phyloP scores from a whole-genome alignment of 805 yeast genomes.

The Alloascoidea hylecoeti region DNA sequence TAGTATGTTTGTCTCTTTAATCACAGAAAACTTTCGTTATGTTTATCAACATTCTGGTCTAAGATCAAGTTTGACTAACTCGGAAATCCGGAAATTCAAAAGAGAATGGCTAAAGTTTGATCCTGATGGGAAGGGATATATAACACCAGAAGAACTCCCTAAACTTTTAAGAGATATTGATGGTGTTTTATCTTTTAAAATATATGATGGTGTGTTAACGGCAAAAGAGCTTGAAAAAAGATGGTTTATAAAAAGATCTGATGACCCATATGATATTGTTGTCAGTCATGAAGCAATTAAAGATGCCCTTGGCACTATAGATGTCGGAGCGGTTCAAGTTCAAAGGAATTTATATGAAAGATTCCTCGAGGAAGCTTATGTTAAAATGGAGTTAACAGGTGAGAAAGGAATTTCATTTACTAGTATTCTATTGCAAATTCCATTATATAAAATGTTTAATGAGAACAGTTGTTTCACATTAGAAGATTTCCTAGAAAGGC shows the following conservation, averaged over 20 bases:
- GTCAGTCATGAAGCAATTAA: slow-evolving; percentile 31
- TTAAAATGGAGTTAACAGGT: slow-evolving; percentile 31
- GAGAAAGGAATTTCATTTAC: slow-evolving; percentile 52
- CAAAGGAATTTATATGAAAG: slow-evolving; percentile 44
- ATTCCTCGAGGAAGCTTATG: slow-evolving; percentile 54
- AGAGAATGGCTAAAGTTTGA: slow-evolving; percentile 51
- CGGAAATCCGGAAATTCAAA: slow-evolving; percentile 55
- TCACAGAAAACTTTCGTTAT: slow-evolving; percentile 67
- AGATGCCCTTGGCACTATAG: slow-evolving; percentile 34
- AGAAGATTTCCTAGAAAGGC: not conserved
- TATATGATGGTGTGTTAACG: slow-evolving; percentile 45
- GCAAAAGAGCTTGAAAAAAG: slow-evolving; percentile 30
- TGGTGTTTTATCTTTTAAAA: slow-evolving; percentile 63
- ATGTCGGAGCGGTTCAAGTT: slow-evolving; percentile 36
- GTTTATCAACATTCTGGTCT: slow-evolving; percentile 38
- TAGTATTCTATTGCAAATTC: slow-evolving; percentile 48
- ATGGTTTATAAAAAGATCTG: slow-evolving; percentile 25
- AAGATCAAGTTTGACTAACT: slow-evolving; percentile 29
- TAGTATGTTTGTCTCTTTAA: slow-evolving; percentile 64
- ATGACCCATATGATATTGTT: slow-evolving; percentile 33
- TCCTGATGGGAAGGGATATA: slow-evolving; percentile 47
- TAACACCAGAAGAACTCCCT: slow-evolving; percentile 14
- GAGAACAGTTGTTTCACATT: slow-evolving; percentile 44
- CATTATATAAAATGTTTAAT: slow-evolving; percentile 65
- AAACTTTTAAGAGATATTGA: slow-evolving; percentile 22